A percentile compares a stretch with the other conserved stretches of the same genome.
Conservation (phyloP, 2,329 filamentous ascomycete species). For the Alternaria viburni region DNA sequence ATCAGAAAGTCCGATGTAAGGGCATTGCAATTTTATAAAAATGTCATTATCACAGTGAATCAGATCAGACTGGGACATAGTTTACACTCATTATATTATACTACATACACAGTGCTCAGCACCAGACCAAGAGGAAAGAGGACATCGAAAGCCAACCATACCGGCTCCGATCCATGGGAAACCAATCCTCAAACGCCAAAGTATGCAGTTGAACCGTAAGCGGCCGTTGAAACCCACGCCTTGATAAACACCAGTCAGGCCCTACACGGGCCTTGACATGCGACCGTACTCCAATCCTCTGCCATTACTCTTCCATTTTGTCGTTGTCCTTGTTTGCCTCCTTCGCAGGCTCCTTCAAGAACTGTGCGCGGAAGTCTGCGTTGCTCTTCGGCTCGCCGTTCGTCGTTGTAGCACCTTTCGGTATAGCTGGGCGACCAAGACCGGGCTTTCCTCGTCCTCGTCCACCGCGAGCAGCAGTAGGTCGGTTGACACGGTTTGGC, state of each 20-base stretch:
- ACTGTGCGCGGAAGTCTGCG: conserved; percentile 63
- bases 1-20: not conserved
- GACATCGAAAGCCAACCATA: not conserved
- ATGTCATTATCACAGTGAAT: not conserved
- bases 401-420: conserved; percentile 16
- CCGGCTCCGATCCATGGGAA: not conserved
- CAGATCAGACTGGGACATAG: not conserved
- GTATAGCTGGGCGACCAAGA: conserved; percentile 36
- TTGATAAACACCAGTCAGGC: conserved; percentile 19
- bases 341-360: conserved; percentile 49
- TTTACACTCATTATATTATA: conserved; percentile 8
- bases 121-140: not conserved
- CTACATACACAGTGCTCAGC: conserved; percentile 2
- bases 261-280: conserved; percentile 12
- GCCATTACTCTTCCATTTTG: conserved; percentile 34
- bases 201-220: conserved; percentile 1
- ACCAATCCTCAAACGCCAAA: conserved; percentile 2
- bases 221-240: not conserved
- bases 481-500: conserved; percentile 35
- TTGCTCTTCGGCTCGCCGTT: conserved; percentile 58
- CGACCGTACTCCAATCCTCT: conserved; percentile 22
- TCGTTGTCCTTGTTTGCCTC: conserved; percentile 24
- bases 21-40: not conserved
- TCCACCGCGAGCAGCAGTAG: conserved; percentile 30
- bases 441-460: conserved; percentile 38